A percentile compares a stretch with the other conserved stretches of the same genome.
These are phyloP conservation scores for Melampsora larici-populina DNA, from an alignment of 1,284 basidiomycete species.

Conservation along the genomic window DNA sequence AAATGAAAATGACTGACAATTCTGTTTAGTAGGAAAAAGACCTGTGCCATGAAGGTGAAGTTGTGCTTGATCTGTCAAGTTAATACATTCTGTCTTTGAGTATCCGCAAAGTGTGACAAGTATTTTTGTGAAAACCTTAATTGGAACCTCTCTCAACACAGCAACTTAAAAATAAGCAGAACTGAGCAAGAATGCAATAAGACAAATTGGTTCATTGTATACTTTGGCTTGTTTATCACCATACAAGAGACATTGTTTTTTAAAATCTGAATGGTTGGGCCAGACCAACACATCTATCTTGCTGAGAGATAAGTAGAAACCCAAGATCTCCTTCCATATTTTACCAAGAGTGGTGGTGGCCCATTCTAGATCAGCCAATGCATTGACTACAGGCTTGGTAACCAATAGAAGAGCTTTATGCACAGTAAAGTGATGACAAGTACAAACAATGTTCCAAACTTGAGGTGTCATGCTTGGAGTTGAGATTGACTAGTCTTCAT, in stretches of 20 bases:
- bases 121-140: neutral
- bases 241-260: neutral
- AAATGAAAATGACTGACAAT: no score
- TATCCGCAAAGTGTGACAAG: neutral
- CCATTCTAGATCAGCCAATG: neutral
- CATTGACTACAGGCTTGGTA: neutral
- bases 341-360: neutral
- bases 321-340: constrained; percentile 3
- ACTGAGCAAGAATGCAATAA: neutral
- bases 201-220: neutral
- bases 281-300: neutral
- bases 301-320: neutral
- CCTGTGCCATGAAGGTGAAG: neutral
- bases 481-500: neutral
- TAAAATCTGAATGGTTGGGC: neutral
- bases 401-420: constrained; percentile 15
- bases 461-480: neutral
- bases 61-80: neutral
- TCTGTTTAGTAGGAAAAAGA: no score
- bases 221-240: neutral
- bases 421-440: constrained; percentile 23
- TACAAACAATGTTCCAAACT: neutral
- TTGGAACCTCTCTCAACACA: neutral
- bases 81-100: neutral
- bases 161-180: neutral